Evolutionary conservation across 768 basidiomycete genomes (phyloP), one percentile per base, ranked within the genome.

Genomic region (Trametes cingulata): DNA sequence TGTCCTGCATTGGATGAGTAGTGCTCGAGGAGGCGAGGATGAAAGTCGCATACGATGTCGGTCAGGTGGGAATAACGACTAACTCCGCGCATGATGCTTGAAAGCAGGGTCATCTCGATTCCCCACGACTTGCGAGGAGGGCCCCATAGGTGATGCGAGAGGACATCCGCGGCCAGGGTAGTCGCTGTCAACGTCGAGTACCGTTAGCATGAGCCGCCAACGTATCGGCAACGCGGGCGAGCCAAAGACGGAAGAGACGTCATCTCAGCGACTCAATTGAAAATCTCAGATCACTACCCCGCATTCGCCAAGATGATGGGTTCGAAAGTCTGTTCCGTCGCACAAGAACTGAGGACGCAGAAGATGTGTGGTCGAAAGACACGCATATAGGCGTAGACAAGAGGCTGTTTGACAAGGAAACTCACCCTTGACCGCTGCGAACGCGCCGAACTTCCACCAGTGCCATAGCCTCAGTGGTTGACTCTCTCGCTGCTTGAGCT

Each of bases 71-170:
- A 88, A 72, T 95, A 91, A 33, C 84, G 80, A 14, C 87, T 87
- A 33, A 90, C 85, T 40, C 93, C 91, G 54, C 95, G 85, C 81
- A 95, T 90, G 67, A 96, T 80, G 58, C 84, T 85, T n/a, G 84
- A 84, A 14, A 93, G 82, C 29, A 96, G 81, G 2, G 95, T 95
- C 91, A 98, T 93, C 75, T 92, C 90, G 53, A 95, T 86, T 0
- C 95, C 93, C 96, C 96, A 99, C 6, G 89, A 87, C 70, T 90
- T 90, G 69, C 86, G 86, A 42, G 89, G 86, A 0, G 96, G 95
- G 3, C 96, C 96, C 78, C 85, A 89, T 40, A 98, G 75, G 62
- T 88, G 84, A 71, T 97, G 90, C 7, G 81, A 78, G 47, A 96
- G 73, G 24, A 97, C 80, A 53, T 92, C 94, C 13, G 80, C 75